Base-by-base conservation (phyloP, 2,329 filamentous ascomycete genomes). In the Epichloe sibirici region DNA sequence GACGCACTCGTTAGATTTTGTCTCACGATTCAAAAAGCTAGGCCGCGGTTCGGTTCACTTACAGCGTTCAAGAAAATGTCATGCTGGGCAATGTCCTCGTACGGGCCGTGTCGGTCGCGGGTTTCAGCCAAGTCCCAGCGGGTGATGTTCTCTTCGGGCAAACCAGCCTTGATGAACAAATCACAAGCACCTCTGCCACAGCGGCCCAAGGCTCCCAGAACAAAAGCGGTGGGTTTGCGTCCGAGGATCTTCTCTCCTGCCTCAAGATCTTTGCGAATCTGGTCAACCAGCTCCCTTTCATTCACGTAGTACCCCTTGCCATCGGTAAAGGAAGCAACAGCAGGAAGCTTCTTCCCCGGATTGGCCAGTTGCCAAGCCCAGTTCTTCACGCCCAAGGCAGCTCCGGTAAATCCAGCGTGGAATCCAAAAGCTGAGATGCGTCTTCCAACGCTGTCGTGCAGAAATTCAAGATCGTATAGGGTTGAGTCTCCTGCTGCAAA, bases 121-220 rank as follows among this genome's bases (percentile, higher is more conserved):
- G 89, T 95, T 77, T 95, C 88, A 35, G 78, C 78, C 65, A 95
- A 78, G 73, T 95, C 90, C 78, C 77, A 81, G 59, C 56, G 56
- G 1, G 58, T 59, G 61, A 95, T 85, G 45, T 63, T 63, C 40
- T 63, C 61, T 44, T 62, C 61, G 8, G 64, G 61, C 40, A 69
- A 58, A 53, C 90, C 90, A 13, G 83, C 84, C 69, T 84, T 82
- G 60, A 81, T 73, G 67, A 86, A 88, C 54, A 91, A 74, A 61
- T 95, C 86, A 39, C 91, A 83, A 21, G 90, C 90, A 56, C 91
- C 91, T 45, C 78, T 81, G 52, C 90, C 90, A 65, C 90, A 96
- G 59, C 90, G 82, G 42, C 87, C 85, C n/a, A 86, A 74, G 2
- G 81, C 88, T 57, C 91, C 91, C 57, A 96, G 91, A 51, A 96